Base-by-base conservation (phyloP, 2,329 filamentous ascomycete genomes). In the Paraphoma chrysanthemicola region DNA sequence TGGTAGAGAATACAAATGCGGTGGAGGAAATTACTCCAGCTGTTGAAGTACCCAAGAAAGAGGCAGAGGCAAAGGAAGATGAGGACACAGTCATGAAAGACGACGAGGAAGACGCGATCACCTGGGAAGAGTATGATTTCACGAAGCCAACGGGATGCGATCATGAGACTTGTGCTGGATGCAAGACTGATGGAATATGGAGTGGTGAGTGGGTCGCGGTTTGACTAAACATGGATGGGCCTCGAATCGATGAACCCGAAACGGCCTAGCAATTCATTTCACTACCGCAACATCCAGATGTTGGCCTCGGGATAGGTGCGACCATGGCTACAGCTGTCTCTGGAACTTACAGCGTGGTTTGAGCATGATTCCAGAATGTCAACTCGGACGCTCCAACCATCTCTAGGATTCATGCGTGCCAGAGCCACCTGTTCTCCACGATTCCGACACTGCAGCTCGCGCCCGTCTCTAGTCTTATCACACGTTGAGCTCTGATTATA, bases 41-140 rank as follows among this genome's bases (percentile, higher is more conserved):
- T 23, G 52, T 55, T 18, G 30, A 18, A 2, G 17, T 45, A n/a
- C 45, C 42, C 8, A 23, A 54, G 12, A 49, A 53, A 43, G 39
- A 54, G 33, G 42, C 41, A 1, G 59, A 63, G 0, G 11, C 68
- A 4, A 64, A 64, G 18, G 62, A 66, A 49, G 62, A 60, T 1
- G 58, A 69, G 47, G 75, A 70, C 12, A 62, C 63, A 36, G 72
- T 75, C 48, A 74, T 74, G 64, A 70, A 67, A 14, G 67, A 60
- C 17, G 69, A 64, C 1, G 71, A 56, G 42, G 60, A 66, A 14
- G 58, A 66, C 1, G 53, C 46, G 6, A 59, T 74, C 11, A 78
- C 70, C 0, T 78, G 76, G 53, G 80, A 78, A 6, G 81, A 82
- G 62, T 86, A 86, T 68, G 79, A 85, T 68, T 83, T 83, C 33